Conservation (phyloP, 306 rosid genomes). For the Lagenaria siceraria region DNA sequence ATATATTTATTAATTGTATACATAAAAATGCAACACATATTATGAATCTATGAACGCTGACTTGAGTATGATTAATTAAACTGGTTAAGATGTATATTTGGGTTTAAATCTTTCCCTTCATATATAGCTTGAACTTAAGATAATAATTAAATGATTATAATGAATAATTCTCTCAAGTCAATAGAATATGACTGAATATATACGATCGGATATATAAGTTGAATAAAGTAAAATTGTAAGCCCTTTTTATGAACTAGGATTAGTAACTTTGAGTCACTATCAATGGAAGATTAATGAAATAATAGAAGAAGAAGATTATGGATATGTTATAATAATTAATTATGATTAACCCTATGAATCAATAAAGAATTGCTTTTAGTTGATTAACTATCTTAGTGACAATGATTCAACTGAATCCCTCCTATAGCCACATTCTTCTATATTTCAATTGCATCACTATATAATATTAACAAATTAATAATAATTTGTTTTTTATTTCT, state of each 20-base stretch:
- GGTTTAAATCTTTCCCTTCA: too few relatives aligned
- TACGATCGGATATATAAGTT: background rate
- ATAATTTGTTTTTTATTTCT: background rate
- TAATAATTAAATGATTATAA: too few relatives aligned
- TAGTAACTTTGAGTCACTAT: background rate
- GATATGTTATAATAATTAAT: background rate
- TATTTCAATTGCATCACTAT: background rate
- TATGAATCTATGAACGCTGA: too few relatives aligned
- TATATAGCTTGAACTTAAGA: too few relatives aligned
- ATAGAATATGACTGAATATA: background rate
- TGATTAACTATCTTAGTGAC: background rate
- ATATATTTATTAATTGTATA: too few relatives aligned
- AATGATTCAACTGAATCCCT: background rate
- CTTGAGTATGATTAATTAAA: too few relatives aligned
- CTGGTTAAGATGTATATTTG: too few relatives aligned
- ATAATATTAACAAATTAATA: background rate
- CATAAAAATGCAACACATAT: too few relatives aligned
- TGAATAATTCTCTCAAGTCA: background rate
- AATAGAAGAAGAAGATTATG: background rate
- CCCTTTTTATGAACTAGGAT: background rate
- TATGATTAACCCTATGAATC: background rate
- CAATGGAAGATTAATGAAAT: background rate
- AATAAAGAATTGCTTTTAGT: background rate
- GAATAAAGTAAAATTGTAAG: background rate
- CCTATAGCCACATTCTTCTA: background rate